Conservation (phyloP, 2,329 filamentous ascomycete species). For the Fusarium bactridioides region DNA sequence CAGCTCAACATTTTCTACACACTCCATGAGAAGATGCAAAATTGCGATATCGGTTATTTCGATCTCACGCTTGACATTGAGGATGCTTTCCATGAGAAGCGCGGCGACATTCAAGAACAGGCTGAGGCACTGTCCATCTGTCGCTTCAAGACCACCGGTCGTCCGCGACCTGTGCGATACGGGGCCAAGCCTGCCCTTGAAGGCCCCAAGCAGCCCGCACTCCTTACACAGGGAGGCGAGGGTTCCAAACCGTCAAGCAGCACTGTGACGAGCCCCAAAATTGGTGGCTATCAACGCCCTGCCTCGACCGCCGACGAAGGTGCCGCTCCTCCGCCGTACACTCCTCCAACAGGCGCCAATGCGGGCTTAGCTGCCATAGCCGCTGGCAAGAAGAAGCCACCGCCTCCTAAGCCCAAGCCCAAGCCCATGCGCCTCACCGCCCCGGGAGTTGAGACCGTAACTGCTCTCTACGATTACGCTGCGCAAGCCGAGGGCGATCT, state of each 20-base stretch:
- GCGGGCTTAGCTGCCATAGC: slow-evolving; percentile 56
- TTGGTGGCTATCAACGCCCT: slow-evolving; percentile 47
- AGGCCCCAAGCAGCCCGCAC: slow-evolving; percentile 55
- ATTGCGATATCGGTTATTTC: slow-evolving; percentile 97
- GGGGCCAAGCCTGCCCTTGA: slow-evolving; percentile 63
- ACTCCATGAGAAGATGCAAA: slow-evolving; percentile 97
- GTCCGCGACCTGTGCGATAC: slow-evolving; percentile 67
- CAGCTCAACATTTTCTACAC: slow-evolving; percentile 99
- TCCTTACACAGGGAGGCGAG: slow-evolving; percentile 62
- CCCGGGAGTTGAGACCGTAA: slow-evolving; percentile 78
- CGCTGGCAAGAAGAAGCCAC: slow-evolving; percentile 71
- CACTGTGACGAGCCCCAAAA: slow-evolving; percentile 39
- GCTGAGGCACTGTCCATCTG: slow-evolving; percentile 86
- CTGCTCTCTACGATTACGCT: slow-evolving; percentile 94
- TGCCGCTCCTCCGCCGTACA: slow-evolving; percentile 78
- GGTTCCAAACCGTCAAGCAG: slow-evolving; percentile 39
- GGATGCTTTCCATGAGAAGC: slow-evolving; percentile 88
- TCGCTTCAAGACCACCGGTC: slow-evolving; percentile 89
- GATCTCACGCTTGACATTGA: slow-evolving; percentile 90
- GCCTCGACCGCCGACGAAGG: slow-evolving; percentile 52
- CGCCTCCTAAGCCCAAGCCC: slow-evolving; percentile 72
- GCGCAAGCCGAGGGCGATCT: slow-evolving; percentile 94
- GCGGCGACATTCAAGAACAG: slow-evolving; percentile 84
- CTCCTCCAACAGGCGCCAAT: slow-evolving; percentile 52
- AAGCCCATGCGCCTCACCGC: slow-evolving; percentile 78